phyloP scores from a whole-genome alignment of 257 asterid genomes.

The Capsicum chinense region DNA sequence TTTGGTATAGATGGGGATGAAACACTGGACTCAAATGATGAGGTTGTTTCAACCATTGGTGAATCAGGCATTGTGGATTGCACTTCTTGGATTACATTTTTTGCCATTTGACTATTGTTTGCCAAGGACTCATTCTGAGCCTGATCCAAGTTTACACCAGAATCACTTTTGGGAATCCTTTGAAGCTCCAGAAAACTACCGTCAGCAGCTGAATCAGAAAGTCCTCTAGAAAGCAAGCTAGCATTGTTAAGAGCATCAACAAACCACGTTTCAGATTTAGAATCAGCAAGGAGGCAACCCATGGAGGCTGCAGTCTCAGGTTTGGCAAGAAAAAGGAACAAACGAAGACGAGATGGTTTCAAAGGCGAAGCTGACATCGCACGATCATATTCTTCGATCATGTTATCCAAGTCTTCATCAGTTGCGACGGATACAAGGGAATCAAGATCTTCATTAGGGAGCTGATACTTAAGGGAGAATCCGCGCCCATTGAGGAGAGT shows the following conservation, averaged over 20 bases:
- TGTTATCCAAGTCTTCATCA: constrained; percentile 76
- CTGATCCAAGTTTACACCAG: constrained; percentile 38
- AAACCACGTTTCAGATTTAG: constrained; percentile 80
- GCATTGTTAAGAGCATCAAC: constrained; percentile 71
- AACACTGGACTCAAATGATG: constrained; percentile 40
- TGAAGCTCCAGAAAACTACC: constrained; percentile 55
- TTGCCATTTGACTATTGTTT: neutral
- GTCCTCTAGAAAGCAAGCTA: constrained; percentile 60
- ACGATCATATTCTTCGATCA: constrained; percentile 81
- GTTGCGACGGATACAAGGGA: constrained; percentile 68
- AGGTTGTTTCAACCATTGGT: constrained; percentile 30
- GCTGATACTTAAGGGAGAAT: constrained; percentile 71
- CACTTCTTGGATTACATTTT: constrained; percentile 28
- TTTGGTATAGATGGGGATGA: constrained; percentile 64
- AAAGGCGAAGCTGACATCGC: constrained; percentile 45
- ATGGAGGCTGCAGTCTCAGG: constrained; percentile 73
- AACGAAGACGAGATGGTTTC: constrained; percentile 63
- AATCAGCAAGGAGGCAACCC: constrained; percentile 68
- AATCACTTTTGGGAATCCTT: constrained; percentile 37
- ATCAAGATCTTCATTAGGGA: constrained; percentile 79
- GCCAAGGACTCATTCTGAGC: constrained; percentile 34
- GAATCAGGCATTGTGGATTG: constrained; percentile 28
- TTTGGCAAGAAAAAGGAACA: constrained; percentile 62
- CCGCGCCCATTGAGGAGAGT: constrained; percentile 62
- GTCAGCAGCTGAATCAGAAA: constrained; percentile 63